These are phyloP conservation scores for Zizania latifolia DNA, from an alignment of 176 grass and related monocot species.

Conservation along the genomic window DNA sequence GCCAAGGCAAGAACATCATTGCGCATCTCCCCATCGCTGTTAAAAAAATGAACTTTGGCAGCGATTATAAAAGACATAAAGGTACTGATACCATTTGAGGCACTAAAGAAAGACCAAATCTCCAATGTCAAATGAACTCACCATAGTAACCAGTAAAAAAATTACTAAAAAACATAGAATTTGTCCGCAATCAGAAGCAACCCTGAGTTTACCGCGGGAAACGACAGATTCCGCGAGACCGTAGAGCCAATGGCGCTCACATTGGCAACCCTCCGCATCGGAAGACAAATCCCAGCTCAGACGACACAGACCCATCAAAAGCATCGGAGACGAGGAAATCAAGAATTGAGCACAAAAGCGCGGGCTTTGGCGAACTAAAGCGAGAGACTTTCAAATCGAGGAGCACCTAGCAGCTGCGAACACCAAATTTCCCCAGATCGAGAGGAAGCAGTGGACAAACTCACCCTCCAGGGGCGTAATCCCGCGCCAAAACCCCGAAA, in stretches of 20 bases:
- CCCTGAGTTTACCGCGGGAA: not conserved
- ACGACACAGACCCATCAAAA: not conserved
- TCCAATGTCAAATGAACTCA: constrained; percentile 17
- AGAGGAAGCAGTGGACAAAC: not conserved
- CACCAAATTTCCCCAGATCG: not conserved
- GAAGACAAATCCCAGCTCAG: not conserved
- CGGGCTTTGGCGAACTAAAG: not conserved
- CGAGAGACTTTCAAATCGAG: constrained; percentile 2
- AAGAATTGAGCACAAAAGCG: not conserved
- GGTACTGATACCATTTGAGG: constrained; percentile 14
- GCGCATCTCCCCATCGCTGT: constrained; percentile 13
- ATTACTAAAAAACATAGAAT: not conserved
- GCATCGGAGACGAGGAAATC: not conserved
- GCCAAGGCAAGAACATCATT: constrained; percentile 28
- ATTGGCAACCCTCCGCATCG: not conserved
- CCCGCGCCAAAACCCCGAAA: constrained; percentile 22
- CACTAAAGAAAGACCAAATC: constrained; percentile 44
- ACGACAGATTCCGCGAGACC: not conserved
- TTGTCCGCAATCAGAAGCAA: not conserved
- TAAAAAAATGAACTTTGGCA: constrained; percentile 14
- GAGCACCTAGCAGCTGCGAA: not conserved
- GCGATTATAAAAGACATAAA: constrained; percentile 34
- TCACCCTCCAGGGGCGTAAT: not conserved
- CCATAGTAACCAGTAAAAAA: constrained; percentile 2
- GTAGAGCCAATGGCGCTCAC: not conserved